These are phyloP conservation scores for Metarhizium anisopliae DNA, from an alignment of 2,329 filamentous ascomycete genomes.

Conservation along the genomic window DNA sequence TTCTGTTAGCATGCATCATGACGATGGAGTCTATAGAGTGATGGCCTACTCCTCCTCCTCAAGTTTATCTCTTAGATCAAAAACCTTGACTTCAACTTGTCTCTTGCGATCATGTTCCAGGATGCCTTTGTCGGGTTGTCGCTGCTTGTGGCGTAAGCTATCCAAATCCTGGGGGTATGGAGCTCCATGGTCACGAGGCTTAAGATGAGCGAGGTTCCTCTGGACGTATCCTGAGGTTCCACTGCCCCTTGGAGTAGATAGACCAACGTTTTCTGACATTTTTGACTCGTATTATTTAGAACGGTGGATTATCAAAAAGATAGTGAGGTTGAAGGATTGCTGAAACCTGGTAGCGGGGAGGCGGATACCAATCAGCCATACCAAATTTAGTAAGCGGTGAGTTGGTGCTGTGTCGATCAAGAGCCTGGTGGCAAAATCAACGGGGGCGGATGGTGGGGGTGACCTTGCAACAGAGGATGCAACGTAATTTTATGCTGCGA, in stretches of 20 bases:
- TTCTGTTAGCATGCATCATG: conserved; percentile 7
- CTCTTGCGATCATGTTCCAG: conserved; percentile 89
- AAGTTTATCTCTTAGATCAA: conserved; percentile 81
- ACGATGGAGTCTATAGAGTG: not conserved
- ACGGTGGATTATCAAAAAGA: not conserved
- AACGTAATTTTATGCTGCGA: not conserved
- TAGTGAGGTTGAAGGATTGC: not conserved
- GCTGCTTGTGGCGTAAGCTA: conserved; percentile 62
- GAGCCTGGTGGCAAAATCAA: conserved; percentile 16
- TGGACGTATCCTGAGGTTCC: conserved; percentile 97
- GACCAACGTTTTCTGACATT: conserved; percentile 97
- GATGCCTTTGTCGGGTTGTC: conserved; percentile 85
- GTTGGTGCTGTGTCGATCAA: conserved; percentile 5
- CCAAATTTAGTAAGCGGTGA: conserved; percentile 14
- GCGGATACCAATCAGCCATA: not conserved
- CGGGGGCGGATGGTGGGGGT: conserved; percentile 12
- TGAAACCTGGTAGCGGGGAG: not conserved
- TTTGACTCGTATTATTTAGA: not conserved
- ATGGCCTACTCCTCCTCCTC: conserved; percentile 70
- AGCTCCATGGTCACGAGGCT: conserved; percentile 68
- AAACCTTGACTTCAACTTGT: conserved; percentile 85
- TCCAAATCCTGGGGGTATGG: conserved; percentile 69
- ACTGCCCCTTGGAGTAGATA: conserved; percentile 86
- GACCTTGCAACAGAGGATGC: not conserved
- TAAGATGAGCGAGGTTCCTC: conserved; percentile 83